Evolutionary conservation across 2,329 filamentous ascomycete genomes (phyloP).

Genomic region (Plenodomus lindquistii): DNA sequence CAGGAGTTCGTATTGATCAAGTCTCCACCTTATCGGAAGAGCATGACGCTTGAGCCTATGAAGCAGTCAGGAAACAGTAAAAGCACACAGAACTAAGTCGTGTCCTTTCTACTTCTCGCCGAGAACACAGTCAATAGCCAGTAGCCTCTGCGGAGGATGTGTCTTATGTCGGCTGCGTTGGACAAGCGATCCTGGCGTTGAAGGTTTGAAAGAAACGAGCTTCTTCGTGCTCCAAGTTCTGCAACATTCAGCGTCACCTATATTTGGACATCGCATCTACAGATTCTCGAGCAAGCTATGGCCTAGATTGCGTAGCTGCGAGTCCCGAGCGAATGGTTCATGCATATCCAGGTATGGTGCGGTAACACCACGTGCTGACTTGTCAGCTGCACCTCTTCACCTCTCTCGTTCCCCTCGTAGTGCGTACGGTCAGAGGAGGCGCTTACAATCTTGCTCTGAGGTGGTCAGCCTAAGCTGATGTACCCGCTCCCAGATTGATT

Average conservation of each 20-base stretch:
- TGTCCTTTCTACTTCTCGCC: too few species aligned
- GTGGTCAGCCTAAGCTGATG: slow-evolving; percentile 32
- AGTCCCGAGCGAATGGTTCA: slow-evolving; percentile 12
- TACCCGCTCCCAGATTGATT: slow-evolving; percentile 19
- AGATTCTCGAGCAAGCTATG: not conserved
- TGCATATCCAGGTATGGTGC: slow-evolving; percentile 17
- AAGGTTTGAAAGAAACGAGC: too few species aligned
- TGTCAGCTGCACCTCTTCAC: slow-evolving; percentile 32
- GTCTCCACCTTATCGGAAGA: too few species aligned
- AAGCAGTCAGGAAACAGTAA: too few species aligned
- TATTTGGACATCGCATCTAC: not conserved
- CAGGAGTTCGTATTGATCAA: too few species aligned
- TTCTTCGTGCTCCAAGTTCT: not conserved
- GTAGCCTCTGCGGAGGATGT: too few species aligned
- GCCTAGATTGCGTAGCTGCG: slow-evolving; percentile 5
- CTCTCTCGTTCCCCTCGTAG: slow-evolving; percentile 15
- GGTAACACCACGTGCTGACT: slow-evolving; percentile 35
- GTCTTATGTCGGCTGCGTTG: too few species aligned
- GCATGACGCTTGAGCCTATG: too few species aligned
- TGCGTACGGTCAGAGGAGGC: slow-evolving; percentile 17
- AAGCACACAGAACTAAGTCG: too few species aligned
- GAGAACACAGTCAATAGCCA: too few species aligned
- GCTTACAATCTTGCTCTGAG: not conserved
- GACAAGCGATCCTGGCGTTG: too few species aligned
- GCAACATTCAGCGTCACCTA: slow-evolving; percentile 9